Base-by-base conservation (phyloP, 106 monocot species). In the Allium sativum region DNA sequence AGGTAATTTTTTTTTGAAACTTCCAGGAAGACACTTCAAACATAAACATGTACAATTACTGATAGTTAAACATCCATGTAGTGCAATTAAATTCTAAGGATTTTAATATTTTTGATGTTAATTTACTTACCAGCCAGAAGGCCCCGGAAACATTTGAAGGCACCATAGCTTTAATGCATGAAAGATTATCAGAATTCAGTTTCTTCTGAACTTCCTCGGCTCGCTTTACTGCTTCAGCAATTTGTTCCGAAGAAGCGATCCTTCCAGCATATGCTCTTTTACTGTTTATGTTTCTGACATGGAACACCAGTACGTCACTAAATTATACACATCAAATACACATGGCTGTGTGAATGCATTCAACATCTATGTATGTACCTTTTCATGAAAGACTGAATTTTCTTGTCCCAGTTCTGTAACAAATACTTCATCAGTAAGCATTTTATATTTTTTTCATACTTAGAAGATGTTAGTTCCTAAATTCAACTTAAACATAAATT, bases 91-190 rank as follows among this genome's bases (percentile, higher is more conserved):
- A 11, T 58, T 40, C 11, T 2, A 0, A 31, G 10, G 18, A 8
- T 21, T 31, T 21, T 31, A 8, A 11, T 18, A 31, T 11, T 8
- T 22, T 20, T 22, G 40, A 40, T 3, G 3, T n/a, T 16, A 15
- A 61, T 19, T 18, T 42, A 62, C 89, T 81, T 66, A 90, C 89
- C 42, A 90, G 81, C 89, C 89, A 90, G 68, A 82, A 90, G 70
- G 82, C 81, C 62, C 85, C 81, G 16, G 84, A 90, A 0, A 90
- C 89, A 64, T 90, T 81, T 22, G 89, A 85, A 1, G 84, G 85
- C 66, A 90, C 74, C 89, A 90, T 85, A n/a, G 71, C 18, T 65
- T 85, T 90, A 40, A 79, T 65, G 59, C 84, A 90, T 12, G 89
- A 90, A 14, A 84, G 89, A 41, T 70, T 61, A n/a, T 48, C 48